Evolutionary conservation across 768 basidiomycete genomes (phyloP).

Genomic region (Lactarius quietus): DNA sequence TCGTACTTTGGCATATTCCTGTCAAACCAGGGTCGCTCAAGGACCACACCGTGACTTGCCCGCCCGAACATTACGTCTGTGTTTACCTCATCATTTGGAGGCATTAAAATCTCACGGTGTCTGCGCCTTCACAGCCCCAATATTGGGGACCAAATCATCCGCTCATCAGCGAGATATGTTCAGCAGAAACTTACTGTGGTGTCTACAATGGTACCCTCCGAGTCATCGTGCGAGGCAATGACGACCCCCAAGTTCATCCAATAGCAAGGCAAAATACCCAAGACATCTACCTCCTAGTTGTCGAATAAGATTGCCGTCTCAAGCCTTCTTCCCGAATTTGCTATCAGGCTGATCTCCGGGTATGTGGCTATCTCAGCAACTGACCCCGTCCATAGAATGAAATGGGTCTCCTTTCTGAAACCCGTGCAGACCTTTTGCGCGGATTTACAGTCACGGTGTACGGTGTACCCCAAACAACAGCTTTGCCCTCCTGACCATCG

Average conservation of each 20-base stretch:
- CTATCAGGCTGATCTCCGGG: constrained; percentile 24
- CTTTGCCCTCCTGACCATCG: constrained; percentile 25
- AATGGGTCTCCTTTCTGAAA: neutral
- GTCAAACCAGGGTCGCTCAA: constrained; percentile 23
- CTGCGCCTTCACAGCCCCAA: constrained; percentile 10
- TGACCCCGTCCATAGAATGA: neutral
- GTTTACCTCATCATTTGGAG: neutral
- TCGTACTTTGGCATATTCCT: constrained; percentile 28
- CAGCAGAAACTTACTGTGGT: neutral
- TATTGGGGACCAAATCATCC: neutral
- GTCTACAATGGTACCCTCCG: neutral
- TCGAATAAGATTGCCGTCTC: constrained; percentile 25
- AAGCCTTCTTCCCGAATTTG: constrained; percentile 26
- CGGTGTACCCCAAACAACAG: constrained; percentile 15
- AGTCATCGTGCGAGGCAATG: constrained; percentile 5
- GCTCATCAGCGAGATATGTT: neutral
- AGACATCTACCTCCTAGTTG: constrained; percentile 9
- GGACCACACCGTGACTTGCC: constrained; percentile 23
- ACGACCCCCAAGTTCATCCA: constrained; percentile 29
- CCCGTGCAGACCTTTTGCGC: constrained; percentile 23
- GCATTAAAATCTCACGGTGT: neutral
- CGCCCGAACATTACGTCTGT: constrained; percentile 24
- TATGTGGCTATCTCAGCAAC: neutral
- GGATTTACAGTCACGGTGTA: constrained; percentile 9
- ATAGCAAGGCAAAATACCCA: constrained; percentile 27